Base-by-base conservation (phyloP, 345 rosid genomes). In the Physaria fendleri region DNA sequence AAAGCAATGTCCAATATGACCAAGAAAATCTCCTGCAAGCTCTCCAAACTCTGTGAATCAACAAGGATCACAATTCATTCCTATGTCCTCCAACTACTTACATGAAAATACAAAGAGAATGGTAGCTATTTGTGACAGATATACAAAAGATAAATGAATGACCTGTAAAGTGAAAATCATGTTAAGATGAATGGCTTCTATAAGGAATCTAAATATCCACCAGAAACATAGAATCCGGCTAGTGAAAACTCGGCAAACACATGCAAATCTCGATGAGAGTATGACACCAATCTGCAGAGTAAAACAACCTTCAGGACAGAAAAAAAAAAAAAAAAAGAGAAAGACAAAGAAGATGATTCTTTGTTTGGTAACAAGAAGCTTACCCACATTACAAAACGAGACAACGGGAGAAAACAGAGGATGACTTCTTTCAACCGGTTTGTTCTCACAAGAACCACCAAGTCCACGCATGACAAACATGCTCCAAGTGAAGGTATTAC, bases 361-460 rank as follows among this genome's bases (percentile, higher is more conserved):
- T 34, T 34, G n/a, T 24, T 43, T 44, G 28, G 15, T 27, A n/a
- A 52, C 25, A 41, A 37, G 27, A n/a, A 64, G 45, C 87, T 80
- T 75, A 90, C 97, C 93, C 95, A 87, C 15, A 81, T 74, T 33
- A 75, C 54, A 50, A 81, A 69, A 52, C 70, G 74, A 37, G 87
- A 83, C 62, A 77, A 57, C 59, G 64, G 62, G 65, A 72, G 77
- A 75, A 85, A 79, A 83, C 77, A 80, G 5, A 41, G 33, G 13
- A 74, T 25, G 64, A 73, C 64, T 37, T 78, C 84, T 51, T 78
- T 68, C n/a, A 48, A 21, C 61, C 61, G 51, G 6, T 61, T 67
- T 75, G 68, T 80, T 64, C 56, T 75, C 50, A 71, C 16, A 67
- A 83, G 77, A 40, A 79, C 43, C 56, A 76, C 64, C 57, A 82